Evolutionary conservation across 1,139 yeast genomes (phyloP).

Genomic region (Groenewaldozyma auringiensis): DNA sequence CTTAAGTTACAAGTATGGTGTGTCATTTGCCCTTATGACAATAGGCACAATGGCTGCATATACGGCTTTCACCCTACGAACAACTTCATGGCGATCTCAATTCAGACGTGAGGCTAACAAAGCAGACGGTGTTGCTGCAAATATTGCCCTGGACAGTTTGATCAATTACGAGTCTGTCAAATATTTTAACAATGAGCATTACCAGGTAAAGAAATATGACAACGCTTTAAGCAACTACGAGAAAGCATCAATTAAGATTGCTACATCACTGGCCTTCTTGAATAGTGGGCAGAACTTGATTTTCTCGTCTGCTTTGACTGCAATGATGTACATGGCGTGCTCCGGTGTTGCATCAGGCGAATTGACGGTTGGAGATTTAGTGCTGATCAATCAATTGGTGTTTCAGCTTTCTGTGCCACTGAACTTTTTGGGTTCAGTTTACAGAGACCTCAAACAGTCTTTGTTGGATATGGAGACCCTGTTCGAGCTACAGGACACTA

Average conservation of each 20-base stretch:
- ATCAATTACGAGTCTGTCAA: slow-evolving; percentile 93
- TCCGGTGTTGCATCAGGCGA: slow-evolving; percentile 78
- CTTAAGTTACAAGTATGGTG: slow-evolving; percentile 85
- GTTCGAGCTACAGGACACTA: slow-evolving; percentile 51
- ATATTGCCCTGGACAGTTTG: slow-evolving; percentile 87
- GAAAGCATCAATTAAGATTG: slow-evolving; percentile 77
- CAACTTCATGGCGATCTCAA: slow-evolving; percentile 94
- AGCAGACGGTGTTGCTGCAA: slow-evolving; percentile 93
- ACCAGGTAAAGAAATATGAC: slow-evolving; percentile 75
- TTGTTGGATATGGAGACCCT: slow-evolving; percentile 27
- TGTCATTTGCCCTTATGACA: slow-evolving; percentile 83
- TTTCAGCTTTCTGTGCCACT: slow-evolving; percentile 93
- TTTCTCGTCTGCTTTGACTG: slow-evolving; percentile 85
- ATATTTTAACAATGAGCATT: slow-evolving; percentile 82
- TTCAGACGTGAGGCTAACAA: slow-evolving; percentile 86
- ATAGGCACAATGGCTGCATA: slow-evolving; percentile 81
- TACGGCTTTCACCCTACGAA: slow-evolving; percentile 75
- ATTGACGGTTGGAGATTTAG: slow-evolving; percentile 90
- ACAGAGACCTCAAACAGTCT: slow-evolving; percentile 88
- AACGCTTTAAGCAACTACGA: slow-evolving; percentile 68
- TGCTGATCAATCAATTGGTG: slow-evolving; percentile 90
- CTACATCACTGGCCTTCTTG: slow-evolving; percentile 83
- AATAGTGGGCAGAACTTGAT: slow-evolving; percentile 91
- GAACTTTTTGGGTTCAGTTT: slow-evolving; percentile 90
- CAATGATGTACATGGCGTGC: slow-evolving; percentile 99